Base-by-base conservation (phyloP, 2,329 filamentous ascomycete genomes). In the Sporothrix dimorphospora region DNA sequence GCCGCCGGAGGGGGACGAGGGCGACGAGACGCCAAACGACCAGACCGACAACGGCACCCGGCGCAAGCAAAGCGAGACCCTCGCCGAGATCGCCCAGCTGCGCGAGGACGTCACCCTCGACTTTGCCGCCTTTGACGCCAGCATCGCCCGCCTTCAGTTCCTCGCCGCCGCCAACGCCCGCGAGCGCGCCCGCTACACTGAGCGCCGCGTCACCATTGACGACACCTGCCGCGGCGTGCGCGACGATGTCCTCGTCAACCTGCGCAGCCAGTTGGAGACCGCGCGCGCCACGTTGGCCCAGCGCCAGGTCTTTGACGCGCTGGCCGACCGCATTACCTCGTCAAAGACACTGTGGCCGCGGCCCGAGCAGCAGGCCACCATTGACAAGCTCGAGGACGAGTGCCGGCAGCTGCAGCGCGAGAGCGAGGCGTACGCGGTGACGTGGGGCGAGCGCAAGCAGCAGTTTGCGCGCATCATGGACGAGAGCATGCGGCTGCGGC, bases 401-500 rank as follows among this genome's bases (percentile, higher is more conserved):
- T 98, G 97, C 80, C 88, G 89, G 53, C 94, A 97, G 79, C 84
- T 98, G 73, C 91, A 97, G 82, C 89, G 89, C 75, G 94, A 98
- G 83, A 94, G 93, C 78, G 88, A 89, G 78, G 90, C 92, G 49
- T 97, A 97, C 79, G 91, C 89, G 66, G 88, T 86, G 75, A 96
- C 93, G 0, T 98, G 94, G 94, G 85, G 88, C 55, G 94, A 97
- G 81, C 87, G 95, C 51, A 86, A 92, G 74, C 92, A 94, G 76
- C 94, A 97, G 81, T 97, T 98, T 81, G 92, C 91, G 72, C 88
- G 89, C 71, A 94, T 98, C 77, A 92, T 97, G 79, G 92, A 94
- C 73, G 95, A 98, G 83, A 94, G 94, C n/a, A 92, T 92, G 88
- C 87, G 93, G 75, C 86, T 98, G 80, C 86, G 94, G 72, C 87